Conservation (phyloP, 2,329 filamentous ascomycete genomes). For the Fusarium nisikadoi region DNA sequence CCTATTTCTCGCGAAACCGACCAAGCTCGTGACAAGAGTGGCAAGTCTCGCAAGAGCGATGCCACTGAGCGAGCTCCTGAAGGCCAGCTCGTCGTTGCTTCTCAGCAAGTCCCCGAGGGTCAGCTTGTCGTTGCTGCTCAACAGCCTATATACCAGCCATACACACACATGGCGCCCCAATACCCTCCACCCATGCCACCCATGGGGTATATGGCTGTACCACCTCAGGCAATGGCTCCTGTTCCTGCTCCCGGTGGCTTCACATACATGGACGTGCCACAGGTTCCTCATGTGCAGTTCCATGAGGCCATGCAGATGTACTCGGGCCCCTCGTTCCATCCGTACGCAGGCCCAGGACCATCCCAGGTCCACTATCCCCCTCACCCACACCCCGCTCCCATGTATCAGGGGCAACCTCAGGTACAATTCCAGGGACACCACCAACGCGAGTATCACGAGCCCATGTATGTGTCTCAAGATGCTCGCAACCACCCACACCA, state of each 20-base stretch:
- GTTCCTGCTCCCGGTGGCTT: not conserved
- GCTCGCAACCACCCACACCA: not conserved
- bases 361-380: not conserved
- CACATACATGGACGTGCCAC: not conserved
- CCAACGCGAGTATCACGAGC: not conserved
- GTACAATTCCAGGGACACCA: not conserved
- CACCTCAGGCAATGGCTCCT: not conserved
- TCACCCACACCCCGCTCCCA: not conserved
- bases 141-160: not conserved
- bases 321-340: not conserved
- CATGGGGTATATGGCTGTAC: constrained; percentile 6
- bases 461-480: not conserved
- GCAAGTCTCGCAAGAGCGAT: constrained; percentile 20
- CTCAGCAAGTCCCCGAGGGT: not conserved
- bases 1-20: constrained; percentile 1
- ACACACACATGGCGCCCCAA: not conserved
- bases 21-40: not conserved
- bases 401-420: not conserved
- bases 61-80: not conserved
- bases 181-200: not conserved
- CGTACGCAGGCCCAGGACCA: not conserved
- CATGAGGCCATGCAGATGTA: not conserved
- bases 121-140: not conserved
- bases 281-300: not conserved
- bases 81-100: not conserved